Evolutionary conservation across 2,329 filamentous ascomycete species (phyloP), one percentile per base, ranked within the genome.

Genomic region (Aureobasidium sp.): DNA sequence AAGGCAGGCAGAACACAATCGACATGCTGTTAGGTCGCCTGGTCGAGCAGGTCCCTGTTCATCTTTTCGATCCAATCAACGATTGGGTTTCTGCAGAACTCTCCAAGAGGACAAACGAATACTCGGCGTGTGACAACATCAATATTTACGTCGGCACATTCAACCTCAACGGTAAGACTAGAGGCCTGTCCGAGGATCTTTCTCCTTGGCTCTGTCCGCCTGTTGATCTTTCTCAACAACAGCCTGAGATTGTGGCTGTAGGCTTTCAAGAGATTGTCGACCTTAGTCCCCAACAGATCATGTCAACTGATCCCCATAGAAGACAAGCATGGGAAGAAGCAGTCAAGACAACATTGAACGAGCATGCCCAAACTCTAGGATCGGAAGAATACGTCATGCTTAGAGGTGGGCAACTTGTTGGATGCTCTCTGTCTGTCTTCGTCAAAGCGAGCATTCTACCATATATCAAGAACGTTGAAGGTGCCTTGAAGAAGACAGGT

Each of bases 261-360:
- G 94, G 91, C 0, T 97, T 99, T 69, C 94, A 99, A 72, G 94
- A 99, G 74, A 97, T 99, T 65, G 94, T 99, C n/a, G 90, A 96
- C 71, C 79, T 99, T 51, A 97, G 91, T 68, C 94, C 95, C 17
- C 93, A 97, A 73, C 94, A 99, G 71, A 97, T 99, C 70, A 97
- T 99, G 91, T 96, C 95, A 67, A 97, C 92, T 64, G 93, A 99
- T 72, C 94, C 94, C 1, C 85, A 87, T 3, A 84, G 90, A 60
- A 90, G 93, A 67, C 87, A 91, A 66, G 78, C 87, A 23, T 99
- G 94, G 94, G 94, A 99, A 72, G 78, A 82, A 59, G 87, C 89
- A 4, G 91, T 97, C 27, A 87, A 87, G 66, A 80, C 79, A 50
- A 90, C 87, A 15, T 76, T 99, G 42, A 97, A 97, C 68, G 75